phyloP scores from a whole-genome alignment of 768 basidiomycete genomes.

The Phlebiopsis gigantea region DNA sequence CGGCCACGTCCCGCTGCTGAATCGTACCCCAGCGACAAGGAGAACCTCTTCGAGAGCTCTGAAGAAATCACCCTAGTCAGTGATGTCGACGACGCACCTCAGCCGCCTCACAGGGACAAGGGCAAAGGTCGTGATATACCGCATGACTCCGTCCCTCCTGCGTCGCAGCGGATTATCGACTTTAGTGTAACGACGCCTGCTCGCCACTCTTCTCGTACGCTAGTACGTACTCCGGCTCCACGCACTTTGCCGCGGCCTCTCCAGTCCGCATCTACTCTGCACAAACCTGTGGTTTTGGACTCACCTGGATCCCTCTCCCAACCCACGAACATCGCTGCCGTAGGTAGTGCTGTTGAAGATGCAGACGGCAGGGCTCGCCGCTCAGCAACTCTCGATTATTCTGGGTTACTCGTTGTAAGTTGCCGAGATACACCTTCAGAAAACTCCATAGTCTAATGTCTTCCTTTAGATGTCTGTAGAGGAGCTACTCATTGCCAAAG shows the following conservation, averaged over 20 bases:
- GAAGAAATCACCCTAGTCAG: background rate
- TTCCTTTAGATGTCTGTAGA: conserved; percentile 1
- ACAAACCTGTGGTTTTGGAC: too few species aligned
- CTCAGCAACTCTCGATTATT: conserved; percentile 1
- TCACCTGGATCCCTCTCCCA: background rate
- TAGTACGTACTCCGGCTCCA: background rate
- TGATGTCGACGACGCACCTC: background rate
- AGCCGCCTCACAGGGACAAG: background rate
- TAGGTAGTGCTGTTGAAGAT: background rate
- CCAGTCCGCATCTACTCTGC: too few species aligned
- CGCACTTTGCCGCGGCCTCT: background rate
- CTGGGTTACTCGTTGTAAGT: conserved; percentile 6
- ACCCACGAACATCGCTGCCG: background rate
- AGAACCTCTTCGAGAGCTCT: conserved; percentile 16
- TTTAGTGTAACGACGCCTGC: background rate
- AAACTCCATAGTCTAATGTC: too few species aligned
- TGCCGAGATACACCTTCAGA: background rate
- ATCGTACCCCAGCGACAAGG: conserved; percentile 16
- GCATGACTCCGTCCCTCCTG: background rate
- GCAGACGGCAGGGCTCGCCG: background rate
- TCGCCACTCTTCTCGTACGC: background rate
- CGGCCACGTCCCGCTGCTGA: conserved; percentile 23
- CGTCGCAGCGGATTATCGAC: background rate
- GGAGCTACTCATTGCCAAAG: background rate
- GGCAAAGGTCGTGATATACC: conserved; percentile 2